Percentiles rank a stretch among this genome's conserved stretches.
Evolutionary conservation across 352 stramenopile genomes (phyloP).

Genomic region (Phytopythium oedochilum): DNA sequence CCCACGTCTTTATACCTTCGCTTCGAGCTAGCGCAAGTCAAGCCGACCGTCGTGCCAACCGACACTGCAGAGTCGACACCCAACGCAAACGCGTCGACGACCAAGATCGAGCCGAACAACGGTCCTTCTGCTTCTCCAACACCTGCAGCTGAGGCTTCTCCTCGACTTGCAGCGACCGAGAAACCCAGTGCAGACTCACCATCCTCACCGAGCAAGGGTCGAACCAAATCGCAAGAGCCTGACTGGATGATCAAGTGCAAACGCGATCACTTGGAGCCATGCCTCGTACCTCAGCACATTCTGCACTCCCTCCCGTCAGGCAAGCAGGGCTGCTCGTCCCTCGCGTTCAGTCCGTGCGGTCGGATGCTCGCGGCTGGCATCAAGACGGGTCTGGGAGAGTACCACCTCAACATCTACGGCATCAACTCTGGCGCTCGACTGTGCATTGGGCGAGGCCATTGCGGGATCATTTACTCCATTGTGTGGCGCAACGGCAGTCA

Average conservation of each 20-base stretch:
- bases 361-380: constrained; percentile 45
- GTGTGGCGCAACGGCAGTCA: constrained; percentile 28
- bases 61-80: too few species aligned
- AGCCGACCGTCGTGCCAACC: too few species aligned
- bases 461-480: constrained; percentile 53
- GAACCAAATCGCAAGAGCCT: background rate
- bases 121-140: background rate
- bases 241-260: constrained; percentile 16
- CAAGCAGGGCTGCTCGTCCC: constrained; percentile 45
- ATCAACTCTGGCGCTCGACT: constrained; percentile 33
- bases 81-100: background rate
- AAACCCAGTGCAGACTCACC: background rate
- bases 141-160: background rate
- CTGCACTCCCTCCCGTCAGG: constrained; percentile 48
- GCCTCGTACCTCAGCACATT: constrained; percentile 51
- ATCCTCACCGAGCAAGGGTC: background rate
- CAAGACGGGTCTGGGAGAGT: constrained; percentile 25
- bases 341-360: constrained; percentile 61
- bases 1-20: constrained; percentile 36
- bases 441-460: constrained; percentile 35
- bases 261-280: constrained; percentile 29
- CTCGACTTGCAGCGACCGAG: background rate
- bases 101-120: background rate
- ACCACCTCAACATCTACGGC: constrained; percentile 40
- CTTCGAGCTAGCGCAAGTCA: constrained; percentile 4